Evolutionary conservation across 1,139 yeast species (phyloP).

Genomic region (Taphrina wiesneri): DNA sequence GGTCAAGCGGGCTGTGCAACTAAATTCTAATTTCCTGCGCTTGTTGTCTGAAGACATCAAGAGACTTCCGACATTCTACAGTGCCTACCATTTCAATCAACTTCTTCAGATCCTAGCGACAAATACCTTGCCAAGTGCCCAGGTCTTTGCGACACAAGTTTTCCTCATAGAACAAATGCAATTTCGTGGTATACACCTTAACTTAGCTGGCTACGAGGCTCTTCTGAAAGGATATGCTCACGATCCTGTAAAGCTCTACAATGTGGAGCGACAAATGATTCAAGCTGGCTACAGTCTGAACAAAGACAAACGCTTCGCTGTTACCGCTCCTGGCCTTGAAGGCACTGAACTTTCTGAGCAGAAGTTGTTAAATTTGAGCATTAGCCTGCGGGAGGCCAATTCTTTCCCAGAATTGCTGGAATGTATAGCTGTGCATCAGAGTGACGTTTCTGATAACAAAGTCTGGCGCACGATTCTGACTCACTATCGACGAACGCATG

Average conservation of each 20-base stretch:
- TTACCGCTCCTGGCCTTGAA: neutral
- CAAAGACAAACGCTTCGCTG: too few relatives aligned
- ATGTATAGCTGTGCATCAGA: neutral
- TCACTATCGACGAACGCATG: neutral
- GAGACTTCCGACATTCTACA: neutral
- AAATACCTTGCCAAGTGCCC: neutral
- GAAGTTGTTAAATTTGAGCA: neutral
- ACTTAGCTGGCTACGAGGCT: slow-evolving; percentile 1
- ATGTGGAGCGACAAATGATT: neutral
- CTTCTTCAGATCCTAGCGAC: neutral
- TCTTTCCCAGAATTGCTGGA: neutral
- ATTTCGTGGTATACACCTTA: neutral
- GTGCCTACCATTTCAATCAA: neutral
- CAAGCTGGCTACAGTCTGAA: neutral
- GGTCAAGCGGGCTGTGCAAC: neutral
- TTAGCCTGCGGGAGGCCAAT: neutral
- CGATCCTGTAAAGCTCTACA: neutral
- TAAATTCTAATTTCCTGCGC: neutral
- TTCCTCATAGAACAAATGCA: slow-evolving; percentile 2
- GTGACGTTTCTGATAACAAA: neutral
- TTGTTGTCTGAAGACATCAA: neutral
- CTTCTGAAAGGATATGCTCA: neutral
- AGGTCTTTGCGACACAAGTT: neutral
- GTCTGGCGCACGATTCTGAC: neutral
- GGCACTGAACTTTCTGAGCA: neutral